Conservation (phyloP, 352 stramenopile genomes). For the Pythium biforme region DNA sequence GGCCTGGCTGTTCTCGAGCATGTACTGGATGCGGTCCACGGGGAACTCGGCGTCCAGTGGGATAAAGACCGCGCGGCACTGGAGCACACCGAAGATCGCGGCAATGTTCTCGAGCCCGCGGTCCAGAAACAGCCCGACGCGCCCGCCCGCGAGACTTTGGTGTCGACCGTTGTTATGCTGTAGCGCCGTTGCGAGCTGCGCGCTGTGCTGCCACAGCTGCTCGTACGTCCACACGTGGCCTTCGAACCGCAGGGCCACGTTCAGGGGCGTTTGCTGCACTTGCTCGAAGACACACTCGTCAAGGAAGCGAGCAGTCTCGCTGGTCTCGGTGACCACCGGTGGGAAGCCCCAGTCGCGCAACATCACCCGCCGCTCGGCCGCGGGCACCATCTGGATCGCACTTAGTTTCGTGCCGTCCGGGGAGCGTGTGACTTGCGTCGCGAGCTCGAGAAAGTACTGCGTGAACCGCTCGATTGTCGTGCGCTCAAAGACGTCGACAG, state of each 20-base stretch:
- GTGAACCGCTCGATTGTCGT: constrained; percentile 40
- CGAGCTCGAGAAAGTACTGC: constrained; percentile 39
- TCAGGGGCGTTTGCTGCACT: constrained; percentile 30
- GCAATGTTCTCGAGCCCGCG: constrained; percentile 44
- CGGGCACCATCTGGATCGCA: constrained; percentile 36
- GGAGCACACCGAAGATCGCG: constrained; percentile 42
- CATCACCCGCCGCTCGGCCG: constrained; percentile 29
- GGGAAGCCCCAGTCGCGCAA: constrained; percentile 32
- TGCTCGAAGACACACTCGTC: constrained; percentile 39
- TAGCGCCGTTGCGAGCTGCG: constrained; percentile 27
- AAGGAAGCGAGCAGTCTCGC: constrained; percentile 22
- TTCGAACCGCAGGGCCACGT: constrained; percentile 42
- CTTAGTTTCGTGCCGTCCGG: constrained; percentile 20
- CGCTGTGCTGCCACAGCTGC: constrained; percentile 35
- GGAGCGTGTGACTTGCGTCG: constrained; percentile 30
- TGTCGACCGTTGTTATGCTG: background rate
- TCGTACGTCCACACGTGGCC: constrained; percentile 38
- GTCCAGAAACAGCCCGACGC: constrained; percentile 44
- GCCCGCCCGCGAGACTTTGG: constrained; percentile 14
- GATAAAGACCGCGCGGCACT: constrained; percentile 39
- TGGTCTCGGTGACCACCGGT: background rate
- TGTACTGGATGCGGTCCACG: constrained; percentile 45
- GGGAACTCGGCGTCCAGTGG: constrained; percentile 50
- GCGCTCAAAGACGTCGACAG: constrained; percentile 32
- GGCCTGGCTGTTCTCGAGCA: constrained; percentile 39